Percentiles rank a stretch among this genome's conserved stretches.
phyloP scores from a whole-genome alignment of 176 grass and related monocot species.

The Oryza meridionalis region DNA sequence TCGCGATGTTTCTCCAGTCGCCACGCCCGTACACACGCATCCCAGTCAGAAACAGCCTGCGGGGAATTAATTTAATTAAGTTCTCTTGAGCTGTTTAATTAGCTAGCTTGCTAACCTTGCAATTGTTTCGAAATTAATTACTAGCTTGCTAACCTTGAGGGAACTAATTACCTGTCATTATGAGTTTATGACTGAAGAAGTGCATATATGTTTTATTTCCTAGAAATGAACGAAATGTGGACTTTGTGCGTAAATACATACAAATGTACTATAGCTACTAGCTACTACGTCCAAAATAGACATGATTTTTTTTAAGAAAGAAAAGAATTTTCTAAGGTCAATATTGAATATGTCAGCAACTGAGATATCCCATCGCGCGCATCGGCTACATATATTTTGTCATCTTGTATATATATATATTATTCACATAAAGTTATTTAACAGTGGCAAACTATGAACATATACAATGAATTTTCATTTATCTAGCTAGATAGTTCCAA shows the following conservation, averaged over 20 bases:
- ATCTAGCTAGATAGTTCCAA: too few species aligned
- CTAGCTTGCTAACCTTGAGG: too few species aligned
- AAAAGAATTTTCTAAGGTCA: neutral
- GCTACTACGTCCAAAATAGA: neutral
- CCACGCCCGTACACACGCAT: neutral
- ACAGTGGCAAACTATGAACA: neutral
- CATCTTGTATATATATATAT: neutral
- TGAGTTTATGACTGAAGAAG: neutral
- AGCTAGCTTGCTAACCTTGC: too few species aligned
- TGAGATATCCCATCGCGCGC: too few species aligned
- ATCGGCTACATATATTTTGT: too few species aligned
- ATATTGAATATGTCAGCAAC: too few species aligned
- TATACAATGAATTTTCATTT: neutral
- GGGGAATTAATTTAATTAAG: neutral
- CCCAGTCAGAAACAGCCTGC: slow-evolving; percentile 21
- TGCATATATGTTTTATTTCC: neutral
- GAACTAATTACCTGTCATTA: neutral
- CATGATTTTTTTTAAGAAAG: neutral
- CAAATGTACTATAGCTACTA: neutral
- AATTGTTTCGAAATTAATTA: too few species aligned
- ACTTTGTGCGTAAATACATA: neutral
- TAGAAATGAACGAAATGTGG: neutral
- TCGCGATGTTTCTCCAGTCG: slow-evolving; percentile 41
- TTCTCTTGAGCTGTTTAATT: too few species aligned
- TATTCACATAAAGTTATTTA: neutral